Evolutionary conservation across 108 stramenopile species (phyloP).

Genomic region (Nannochloropsis oceanica): DNA sequence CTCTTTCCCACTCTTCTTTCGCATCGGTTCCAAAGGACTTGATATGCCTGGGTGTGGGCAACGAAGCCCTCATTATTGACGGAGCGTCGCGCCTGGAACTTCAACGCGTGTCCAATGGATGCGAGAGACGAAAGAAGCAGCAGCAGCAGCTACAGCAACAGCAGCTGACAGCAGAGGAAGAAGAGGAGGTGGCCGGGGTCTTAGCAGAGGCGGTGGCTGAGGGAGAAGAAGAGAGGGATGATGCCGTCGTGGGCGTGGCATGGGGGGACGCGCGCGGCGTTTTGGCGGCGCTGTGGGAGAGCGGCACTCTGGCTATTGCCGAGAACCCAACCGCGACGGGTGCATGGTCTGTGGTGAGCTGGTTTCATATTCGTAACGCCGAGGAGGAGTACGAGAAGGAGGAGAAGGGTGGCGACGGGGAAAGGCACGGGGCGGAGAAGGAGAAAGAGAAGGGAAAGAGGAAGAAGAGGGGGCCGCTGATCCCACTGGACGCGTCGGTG

Average conservation of each 20-base stretch:
- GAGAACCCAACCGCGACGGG: neutral
- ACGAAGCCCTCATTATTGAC: neutral
- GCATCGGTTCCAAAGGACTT: neutral
- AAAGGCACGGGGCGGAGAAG: neutral
- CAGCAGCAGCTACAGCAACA: neutral
- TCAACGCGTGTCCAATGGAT: neutral
- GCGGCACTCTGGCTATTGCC: neutral
- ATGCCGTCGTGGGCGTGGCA: neutral
- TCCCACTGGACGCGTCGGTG: neutral
- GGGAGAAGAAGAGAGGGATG: neutral
- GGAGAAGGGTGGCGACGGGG: neutral
- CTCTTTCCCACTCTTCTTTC: neutral
- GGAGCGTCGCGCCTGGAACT: neutral
- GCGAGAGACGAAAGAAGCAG: neutral
- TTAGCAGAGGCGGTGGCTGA: too few relatives aligned
- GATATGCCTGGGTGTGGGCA: neutral
- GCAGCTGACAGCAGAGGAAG: too few relatives aligned
- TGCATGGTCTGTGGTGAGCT: neutral
- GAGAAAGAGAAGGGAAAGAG: neutral
- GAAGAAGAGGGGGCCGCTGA: neutral
- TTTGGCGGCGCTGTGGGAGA: neutral
- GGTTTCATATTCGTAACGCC: neutral
- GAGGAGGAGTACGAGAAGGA: neutral
- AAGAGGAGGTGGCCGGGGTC: too few relatives aligned
- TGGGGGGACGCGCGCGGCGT: neutral